Conservation (phyloP, 169 alveolate genomes). For the Cryptosporidium felis region DNA sequence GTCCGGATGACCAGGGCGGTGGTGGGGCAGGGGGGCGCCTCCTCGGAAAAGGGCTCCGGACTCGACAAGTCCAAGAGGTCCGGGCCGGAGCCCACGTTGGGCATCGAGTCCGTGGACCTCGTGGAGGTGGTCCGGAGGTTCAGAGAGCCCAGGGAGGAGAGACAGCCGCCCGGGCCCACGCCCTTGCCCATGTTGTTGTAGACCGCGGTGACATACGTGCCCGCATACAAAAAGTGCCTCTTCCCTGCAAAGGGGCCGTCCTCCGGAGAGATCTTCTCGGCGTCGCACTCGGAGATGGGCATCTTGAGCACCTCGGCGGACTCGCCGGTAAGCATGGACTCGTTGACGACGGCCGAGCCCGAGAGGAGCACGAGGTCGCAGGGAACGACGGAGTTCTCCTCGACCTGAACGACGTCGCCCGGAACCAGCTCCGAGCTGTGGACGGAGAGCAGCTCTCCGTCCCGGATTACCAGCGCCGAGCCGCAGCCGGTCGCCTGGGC, state of each 20-base stretch:
- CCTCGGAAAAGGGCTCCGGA: neutral
- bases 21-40: constrained; percentile 1
- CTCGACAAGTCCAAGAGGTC: neutral
- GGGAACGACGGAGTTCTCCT: constrained; percentile 80
- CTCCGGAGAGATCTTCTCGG: constrained; percentile 70
- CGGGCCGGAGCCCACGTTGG: neutral
- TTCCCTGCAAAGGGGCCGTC: constrained; percentile 75
- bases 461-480: constrained; percentile 38
- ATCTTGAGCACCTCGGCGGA: constrained; percentile 80
- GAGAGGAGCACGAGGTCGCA: constrained; percentile 82
- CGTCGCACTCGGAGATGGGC: constrained; percentile 75
- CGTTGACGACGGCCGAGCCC: constrained; percentile 84
- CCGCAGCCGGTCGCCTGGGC: constrained; percentile 65
- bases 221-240: constrained; percentile 75
- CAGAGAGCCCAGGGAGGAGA: neutral
- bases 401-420: constrained; percentile 83
- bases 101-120: constrained; percentile 46
- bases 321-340: constrained; percentile 88
- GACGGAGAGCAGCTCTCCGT: constrained; percentile 26
- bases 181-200: constrained; percentile 42
- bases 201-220: constrained; percentile 75
- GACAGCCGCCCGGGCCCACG: neutral
- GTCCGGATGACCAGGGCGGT: constrained; percentile 89
- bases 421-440: constrained; percentile 80
- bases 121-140: constrained; percentile 38